Evolutionary conservation across 768 basidiomycete species (phyloP).

Genomic region (Pleurotus ostreatus): DNA sequence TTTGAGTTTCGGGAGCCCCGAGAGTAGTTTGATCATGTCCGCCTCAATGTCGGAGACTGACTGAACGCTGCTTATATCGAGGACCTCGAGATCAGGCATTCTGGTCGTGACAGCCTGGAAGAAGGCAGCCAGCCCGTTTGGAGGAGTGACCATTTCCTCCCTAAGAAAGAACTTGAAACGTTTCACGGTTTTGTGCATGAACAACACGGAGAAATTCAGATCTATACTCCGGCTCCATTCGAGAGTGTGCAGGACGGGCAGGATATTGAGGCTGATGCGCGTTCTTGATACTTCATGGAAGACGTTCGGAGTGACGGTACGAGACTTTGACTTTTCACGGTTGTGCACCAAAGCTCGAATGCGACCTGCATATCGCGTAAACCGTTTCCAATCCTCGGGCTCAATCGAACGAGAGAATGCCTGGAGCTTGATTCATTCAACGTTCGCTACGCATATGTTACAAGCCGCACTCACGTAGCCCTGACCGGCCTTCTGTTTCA

Average conservation of each 20-base stretch:
- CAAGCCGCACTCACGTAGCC: slow-evolving; percentile 19
- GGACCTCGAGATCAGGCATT: slow-evolving; percentile 43
- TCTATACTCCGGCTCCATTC: slow-evolving; percentile 36
- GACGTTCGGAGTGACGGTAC: slow-evolving; percentile 26
- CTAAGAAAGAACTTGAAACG: slow-evolving; percentile 25
- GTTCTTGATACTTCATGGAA: slow-evolving; percentile 58
- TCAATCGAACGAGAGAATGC: slow-evolving; percentile 37
- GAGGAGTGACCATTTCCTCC: slow-evolving; percentile 14
- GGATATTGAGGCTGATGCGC: slow-evolving; percentile 44
- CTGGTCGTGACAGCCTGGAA: slow-evolving; percentile 39
- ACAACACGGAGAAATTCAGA: slow-evolving; percentile 36
- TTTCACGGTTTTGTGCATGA: slow-evolving; percentile 54
- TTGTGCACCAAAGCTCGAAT: slow-evolving; percentile 34
- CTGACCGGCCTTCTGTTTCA: slow-evolving; percentile 22
- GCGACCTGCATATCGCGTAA: slow-evolving; percentile 49
- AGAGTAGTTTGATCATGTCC: slow-evolving; percentile 34
- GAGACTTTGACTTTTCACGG: slow-evolving; percentile 1
- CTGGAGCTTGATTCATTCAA: slow-evolving; percentile 19
- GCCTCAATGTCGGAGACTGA: slow-evolving; percentile 37
- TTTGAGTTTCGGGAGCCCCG: slow-evolving; percentile 37
- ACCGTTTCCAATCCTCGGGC: slow-evolving; percentile 49
- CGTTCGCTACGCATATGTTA: background rate
- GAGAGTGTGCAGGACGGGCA: slow-evolving; percentile 52
- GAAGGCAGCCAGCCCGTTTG: slow-evolving; percentile 16
- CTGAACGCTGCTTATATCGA: slow-evolving; percentile 42